Base-by-base conservation (phyloP, 495 filamentous ascomycete species). In the Symbiotaphrina buchneri region DNA sequence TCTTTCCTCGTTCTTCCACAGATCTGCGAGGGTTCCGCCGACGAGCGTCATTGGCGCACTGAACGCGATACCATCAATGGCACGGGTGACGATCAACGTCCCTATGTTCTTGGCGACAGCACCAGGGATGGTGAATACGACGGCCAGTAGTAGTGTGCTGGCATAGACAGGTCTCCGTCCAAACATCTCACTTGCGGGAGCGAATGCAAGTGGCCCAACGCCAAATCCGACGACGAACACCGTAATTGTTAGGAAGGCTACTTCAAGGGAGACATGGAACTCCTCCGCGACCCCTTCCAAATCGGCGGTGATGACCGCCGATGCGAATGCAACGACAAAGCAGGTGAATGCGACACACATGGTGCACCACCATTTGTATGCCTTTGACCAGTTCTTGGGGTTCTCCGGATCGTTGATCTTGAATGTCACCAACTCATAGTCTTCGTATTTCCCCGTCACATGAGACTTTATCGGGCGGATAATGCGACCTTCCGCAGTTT, bases 401-500 rank as follows among this genome's bases (percentile, higher is more conserved):
- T 71, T 70, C n/a, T 54, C 47, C 5, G 53, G 52, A 43, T 72
- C 67, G 26, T 63, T 49, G 14, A 71, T 58, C 6, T 51, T 56
- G 46, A 79, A 85, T 0, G 68, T 72, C 16, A 85, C 77, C 16
- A 85, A 52, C 41, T 77, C 76, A 56, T 71, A 78, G 25, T 59
- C 56, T 31, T 57, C 54, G 17, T 61, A 47, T 30, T 58, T 43
- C 24, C 65, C 63, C 2, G 61, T 56, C 10, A 45, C 53, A 18
- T 66, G 46, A 3, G 69, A 68, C 15, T 46, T 47, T 24, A 63
- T 40, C 15, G 51, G 49, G 35, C 61, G 64, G 33, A 68, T 53
- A 35, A 80, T 73, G 33, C 68, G 52, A 4, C 74, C 74, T 0
- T 42, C 39, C 16, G 45, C 39, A 6, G 68, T 73, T 45, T 77